Evolutionary conservation across 1,139 yeast genomes (phyloP).

Genomic region (Eremothecium coryli): DNA sequence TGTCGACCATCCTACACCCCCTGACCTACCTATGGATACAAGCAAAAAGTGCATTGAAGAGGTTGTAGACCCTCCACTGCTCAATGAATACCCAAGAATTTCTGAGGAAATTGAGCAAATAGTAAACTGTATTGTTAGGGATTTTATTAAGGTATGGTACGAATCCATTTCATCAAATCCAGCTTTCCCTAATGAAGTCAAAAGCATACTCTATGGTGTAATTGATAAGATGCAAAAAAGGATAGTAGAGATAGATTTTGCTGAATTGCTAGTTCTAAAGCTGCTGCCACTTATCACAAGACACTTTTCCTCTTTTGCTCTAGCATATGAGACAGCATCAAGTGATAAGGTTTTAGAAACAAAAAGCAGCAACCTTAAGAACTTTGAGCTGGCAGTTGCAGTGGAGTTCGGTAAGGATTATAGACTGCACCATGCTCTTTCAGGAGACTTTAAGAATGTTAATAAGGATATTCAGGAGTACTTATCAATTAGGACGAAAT

Average conservation of each 20-base stretch:
- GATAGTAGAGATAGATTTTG: slow-evolving; percentile 42
- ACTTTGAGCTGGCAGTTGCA: slow-evolving; percentile 51
- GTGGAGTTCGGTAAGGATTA: slow-evolving; percentile 46
- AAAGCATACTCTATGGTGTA: slow-evolving; percentile 39
- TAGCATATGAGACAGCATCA: slow-evolving; percentile 43
- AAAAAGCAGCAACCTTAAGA: slow-evolving; percentile 31
- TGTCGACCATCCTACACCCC: background rate
- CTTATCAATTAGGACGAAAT: slow-evolving; percentile 37
- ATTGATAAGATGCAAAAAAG: slow-evolving; percentile 41
- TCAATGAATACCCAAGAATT: slow-evolving; percentile 32
- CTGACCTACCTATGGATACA: background rate
- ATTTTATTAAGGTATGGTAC: slow-evolving; percentile 63
- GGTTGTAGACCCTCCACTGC: slow-evolving; percentile 11
- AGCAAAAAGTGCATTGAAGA: background rate
- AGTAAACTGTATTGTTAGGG: slow-evolving; percentile 43
- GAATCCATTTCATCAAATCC: slow-evolving; percentile 34
- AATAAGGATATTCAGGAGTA: slow-evolving; percentile 46
- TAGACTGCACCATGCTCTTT: slow-evolving; percentile 53
- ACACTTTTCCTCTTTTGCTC: slow-evolving; percentile 48
- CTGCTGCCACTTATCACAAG: slow-evolving; percentile 58
- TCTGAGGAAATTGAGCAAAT: slow-evolving; percentile 48
- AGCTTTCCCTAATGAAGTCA: slow-evolving; percentile 48
- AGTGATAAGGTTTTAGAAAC: slow-evolving; percentile 17
- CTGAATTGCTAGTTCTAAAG: slow-evolving; percentile 48
- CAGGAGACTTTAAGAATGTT: slow-evolving; percentile 33